Evolutionary conservation across 139 green algal species (phyloP).

Genomic region (Coelastrella sp.): DNA sequence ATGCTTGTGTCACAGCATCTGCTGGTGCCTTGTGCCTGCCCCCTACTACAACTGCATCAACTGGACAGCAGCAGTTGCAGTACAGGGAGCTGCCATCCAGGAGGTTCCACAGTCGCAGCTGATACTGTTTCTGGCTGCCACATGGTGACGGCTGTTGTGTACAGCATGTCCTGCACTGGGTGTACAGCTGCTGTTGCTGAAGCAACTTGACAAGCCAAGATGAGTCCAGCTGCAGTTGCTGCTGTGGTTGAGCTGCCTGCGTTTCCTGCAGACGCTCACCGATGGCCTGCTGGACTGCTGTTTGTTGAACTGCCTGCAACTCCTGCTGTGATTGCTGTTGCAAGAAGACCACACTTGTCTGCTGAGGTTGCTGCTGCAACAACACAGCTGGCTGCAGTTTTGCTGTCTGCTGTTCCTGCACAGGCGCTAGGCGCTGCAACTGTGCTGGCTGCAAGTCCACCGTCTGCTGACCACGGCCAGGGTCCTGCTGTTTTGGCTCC

Average conservation of each 20-base stretch:
- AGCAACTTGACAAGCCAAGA: background rate
- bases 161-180: background rate
- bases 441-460: too few relatives aligned
- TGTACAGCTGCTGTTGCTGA: background rate
- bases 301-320: background rate
- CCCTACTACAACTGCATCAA: background rate
- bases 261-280: background rate
- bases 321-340: background rate
- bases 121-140: background rate
- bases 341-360: too few relatives aligned
- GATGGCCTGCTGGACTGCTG: too few relatives aligned
- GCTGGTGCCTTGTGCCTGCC: background rate
- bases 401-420: too few relatives aligned
- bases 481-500: too few relatives aligned
- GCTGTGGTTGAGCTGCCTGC: background rate
- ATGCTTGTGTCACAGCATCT: background rate
- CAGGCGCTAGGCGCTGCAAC: too few relatives aligned
- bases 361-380: too few relatives aligned
- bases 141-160: background rate
- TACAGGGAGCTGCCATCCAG: background rate
- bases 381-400: too few relatives aligned
- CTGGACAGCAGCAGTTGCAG: background rate
- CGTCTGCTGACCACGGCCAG: too few relatives aligned
- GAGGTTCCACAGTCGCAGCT: background rate
- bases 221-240: background rate